phyloP scores from a whole-genome alignment of 352 stramenopile genomes.

The Pythium folliculosum region DNA sequence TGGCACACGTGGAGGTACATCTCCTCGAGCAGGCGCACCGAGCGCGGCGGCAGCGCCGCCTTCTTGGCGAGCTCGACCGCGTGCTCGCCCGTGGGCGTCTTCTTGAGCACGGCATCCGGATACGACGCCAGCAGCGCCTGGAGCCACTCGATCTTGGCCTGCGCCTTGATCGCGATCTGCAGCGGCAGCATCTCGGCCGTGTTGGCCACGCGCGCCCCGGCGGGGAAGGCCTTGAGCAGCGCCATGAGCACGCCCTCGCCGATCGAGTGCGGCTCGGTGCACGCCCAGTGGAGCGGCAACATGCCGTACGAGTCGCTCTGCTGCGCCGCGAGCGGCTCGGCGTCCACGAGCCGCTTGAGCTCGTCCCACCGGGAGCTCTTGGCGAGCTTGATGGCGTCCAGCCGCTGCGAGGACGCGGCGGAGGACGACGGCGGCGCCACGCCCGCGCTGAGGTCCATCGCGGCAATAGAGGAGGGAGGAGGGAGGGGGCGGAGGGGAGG shows the following conservation, averaged over 20 bases:
- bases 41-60: slow-evolving; percentile 50
- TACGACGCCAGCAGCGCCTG: slow-evolving; percentile 83
- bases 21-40: slow-evolving; percentile 79
- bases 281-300: slow-evolving; percentile 87
- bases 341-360: slow-evolving; percentile 72
- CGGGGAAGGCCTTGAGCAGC: slow-evolving; percentile 78
- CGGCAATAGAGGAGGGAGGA: background rate
- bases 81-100: slow-evolving; percentile 71
- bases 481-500: background rate
- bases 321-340: slow-evolving; percentile 63
- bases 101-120: slow-evolving; percentile 79
- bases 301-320: slow-evolving; percentile 87
- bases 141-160: slow-evolving; percentile 86
- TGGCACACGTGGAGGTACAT: slow-evolving; percentile 88
- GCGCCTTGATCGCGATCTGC: slow-evolving; percentile 87
- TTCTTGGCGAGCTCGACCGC: slow-evolving; percentile 75
- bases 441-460: slow-evolving; percentile 15
- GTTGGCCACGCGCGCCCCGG: slow-evolving; percentile 65
- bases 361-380: slow-evolving; percentile 83
- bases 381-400: slow-evolving; percentile 85
- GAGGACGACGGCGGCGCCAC: background rate
- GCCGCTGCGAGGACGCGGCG: slow-evolving; percentile 40
- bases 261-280: slow-evolving; percentile 80
- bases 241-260: slow-evolving; percentile 71
- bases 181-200: slow-evolving; percentile 85